Evolutionary conservation across 2,329 filamentous ascomycete genomes (phyloP).

Genomic region (Verticillium klebahnii): DNA sequence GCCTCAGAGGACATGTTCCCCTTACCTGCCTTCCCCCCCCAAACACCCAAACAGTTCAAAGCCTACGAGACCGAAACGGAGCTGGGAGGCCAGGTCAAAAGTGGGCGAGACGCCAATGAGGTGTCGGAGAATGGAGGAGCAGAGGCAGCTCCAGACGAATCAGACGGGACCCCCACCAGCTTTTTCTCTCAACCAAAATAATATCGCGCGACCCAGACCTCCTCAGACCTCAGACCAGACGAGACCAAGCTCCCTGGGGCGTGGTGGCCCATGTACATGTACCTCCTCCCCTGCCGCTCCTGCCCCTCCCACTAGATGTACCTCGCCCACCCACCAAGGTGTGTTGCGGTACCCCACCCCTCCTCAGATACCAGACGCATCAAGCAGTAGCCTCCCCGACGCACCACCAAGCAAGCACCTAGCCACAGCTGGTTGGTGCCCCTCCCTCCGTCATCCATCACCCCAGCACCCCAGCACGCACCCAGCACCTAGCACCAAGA

Average conservation of each 20-base stretch:
- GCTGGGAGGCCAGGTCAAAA: background rate
- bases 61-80: background rate
- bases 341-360: background rate
- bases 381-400: background rate
- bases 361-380: background rate
- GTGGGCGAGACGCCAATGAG: background rate
- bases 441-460: background rate
- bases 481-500: too few relatives aligned
- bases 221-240: background rate
- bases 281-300: background rate
- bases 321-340: background rate
- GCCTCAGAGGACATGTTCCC: background rate
- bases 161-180: background rate
- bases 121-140: background rate
- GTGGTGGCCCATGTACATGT: background rate
- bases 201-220: background rate
- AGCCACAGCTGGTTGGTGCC: background rate
- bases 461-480: background rate
- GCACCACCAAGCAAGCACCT: background rate
- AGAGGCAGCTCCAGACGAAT: background rate
- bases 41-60: too few relatives aligned
- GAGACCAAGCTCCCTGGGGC: background rate
- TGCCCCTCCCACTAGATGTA: background rate
- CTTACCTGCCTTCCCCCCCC: too few relatives aligned
- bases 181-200: background rate